Conservation (phyloP, 2,329 filamentous ascomycete species). For the Cercospora brassicicola region DNA sequence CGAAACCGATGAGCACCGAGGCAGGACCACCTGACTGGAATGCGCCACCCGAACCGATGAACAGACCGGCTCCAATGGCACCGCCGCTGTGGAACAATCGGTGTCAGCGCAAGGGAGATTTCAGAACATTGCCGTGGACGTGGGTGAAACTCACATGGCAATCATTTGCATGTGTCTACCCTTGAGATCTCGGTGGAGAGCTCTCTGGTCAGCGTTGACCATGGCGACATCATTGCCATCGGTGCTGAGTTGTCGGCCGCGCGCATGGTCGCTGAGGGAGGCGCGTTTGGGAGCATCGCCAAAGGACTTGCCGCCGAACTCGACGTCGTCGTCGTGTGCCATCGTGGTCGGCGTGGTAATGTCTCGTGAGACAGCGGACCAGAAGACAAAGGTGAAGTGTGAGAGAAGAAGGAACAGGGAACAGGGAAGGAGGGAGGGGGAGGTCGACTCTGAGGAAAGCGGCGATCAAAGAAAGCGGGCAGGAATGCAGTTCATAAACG, state of each 20-base stretch:
- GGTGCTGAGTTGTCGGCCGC: slow-evolving; percentile 23
- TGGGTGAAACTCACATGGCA: slow-evolving; percentile 30
- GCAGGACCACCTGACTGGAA: slow-evolving; percentile 52
- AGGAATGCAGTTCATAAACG: neutral
- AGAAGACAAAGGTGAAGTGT: neutral
- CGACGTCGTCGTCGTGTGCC: neutral
- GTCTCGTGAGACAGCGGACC: neutral
- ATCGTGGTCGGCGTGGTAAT: neutral
- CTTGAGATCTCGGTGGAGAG: slow-evolving; percentile 35
- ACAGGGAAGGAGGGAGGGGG: neutral
- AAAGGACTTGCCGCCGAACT: neutral
- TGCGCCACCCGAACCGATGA: slow-evolving; percentile 52
- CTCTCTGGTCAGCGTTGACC: slow-evolving; percentile 25
- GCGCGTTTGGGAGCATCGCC: slow-evolving; percentile 2
- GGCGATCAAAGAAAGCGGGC: neutral
- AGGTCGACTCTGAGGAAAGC: neutral
- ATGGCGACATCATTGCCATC: slow-evolving; percentile 19
- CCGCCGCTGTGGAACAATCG: slow-evolving; percentile 20
- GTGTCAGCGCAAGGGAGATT: neutral
- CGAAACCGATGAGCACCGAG: slow-evolving; percentile 50
- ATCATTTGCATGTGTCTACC: slow-evolving; percentile 43
- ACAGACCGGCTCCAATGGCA: slow-evolving; percentile 55
- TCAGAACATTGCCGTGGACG: neutral
- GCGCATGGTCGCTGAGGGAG: slow-evolving; percentile 18
- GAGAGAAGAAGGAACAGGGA: neutral